These are phyloP conservation scores for Leccinum subtestaceum DNA, from an alignment of 768 basidiomycete genomes.

Conservation along the genomic window DNA sequence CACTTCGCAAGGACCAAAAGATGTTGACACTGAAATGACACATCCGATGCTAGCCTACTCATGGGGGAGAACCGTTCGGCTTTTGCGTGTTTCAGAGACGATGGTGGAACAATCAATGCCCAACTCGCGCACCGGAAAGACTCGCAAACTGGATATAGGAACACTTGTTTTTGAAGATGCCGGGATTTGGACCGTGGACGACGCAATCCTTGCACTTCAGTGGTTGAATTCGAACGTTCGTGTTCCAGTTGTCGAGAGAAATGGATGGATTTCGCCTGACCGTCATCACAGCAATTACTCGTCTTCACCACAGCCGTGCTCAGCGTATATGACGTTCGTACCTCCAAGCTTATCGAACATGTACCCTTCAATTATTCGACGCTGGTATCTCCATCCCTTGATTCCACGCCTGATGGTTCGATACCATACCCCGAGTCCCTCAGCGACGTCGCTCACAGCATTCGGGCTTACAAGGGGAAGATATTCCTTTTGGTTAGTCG, in stretches of 20 bases:
- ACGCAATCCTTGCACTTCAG: constrained; percentile 68
- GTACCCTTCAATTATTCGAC: constrained; percentile 54
- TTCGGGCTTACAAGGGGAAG: constrained; percentile 85
- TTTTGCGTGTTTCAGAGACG: constrained; percentile 66
- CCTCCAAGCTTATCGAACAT: constrained; percentile 58
- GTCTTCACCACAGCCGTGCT: constrained; percentile 56
- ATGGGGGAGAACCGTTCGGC: constrained; percentile 69
- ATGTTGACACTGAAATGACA: constrained; percentile 25
- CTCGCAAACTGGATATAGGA: constrained; percentile 57
- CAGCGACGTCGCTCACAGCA: constrained; percentile 61
- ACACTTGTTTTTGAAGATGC: constrained; percentile 60
- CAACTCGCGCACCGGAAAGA: constrained; percentile 60
- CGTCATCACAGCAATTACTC: constrained; percentile 58
- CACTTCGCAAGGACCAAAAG: constrained; percentile 23
- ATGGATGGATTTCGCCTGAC: not conserved
- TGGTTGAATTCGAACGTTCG: constrained; percentile 90
- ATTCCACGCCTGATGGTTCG: constrained; percentile 44
- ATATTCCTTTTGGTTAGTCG: constrained; percentile 80
- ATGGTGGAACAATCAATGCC: constrained; percentile 47
- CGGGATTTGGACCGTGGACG: constrained; percentile 58
- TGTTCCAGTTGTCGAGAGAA: constrained; percentile 30
- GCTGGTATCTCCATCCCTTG: constrained; percentile 53
- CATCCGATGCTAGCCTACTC: constrained; percentile 77
- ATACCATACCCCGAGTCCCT: constrained; percentile 49
- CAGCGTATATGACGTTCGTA: constrained; percentile 66